Evolutionary conservation across 768 basidiomycete species (phyloP), one percentile per base, ranked within the genome.

Genomic region (Austroboletus eburneus): DNA sequence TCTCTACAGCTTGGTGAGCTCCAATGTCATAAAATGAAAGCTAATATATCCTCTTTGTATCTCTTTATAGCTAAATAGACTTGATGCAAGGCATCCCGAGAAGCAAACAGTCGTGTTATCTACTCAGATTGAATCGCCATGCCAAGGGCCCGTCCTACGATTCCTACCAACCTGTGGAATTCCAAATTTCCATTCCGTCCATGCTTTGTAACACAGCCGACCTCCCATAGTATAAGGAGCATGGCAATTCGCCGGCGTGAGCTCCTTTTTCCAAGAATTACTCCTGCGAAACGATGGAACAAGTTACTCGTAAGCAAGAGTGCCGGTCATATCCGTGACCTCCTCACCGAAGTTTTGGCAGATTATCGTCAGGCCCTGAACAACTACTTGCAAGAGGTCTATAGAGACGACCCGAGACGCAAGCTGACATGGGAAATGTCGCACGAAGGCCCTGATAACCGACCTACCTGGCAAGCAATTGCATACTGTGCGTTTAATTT

Each of bases 141-240:
- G n/a, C 12, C 36, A 37, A 48, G 44, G 45, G 39, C 43, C 33
- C 39, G 25, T 22, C 21, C 23, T 40, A 45, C 16, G 49, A 32
- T 34, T 12, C 12, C 17, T 23, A 43, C 56, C 58, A 64, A 64
- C 56, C 61, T 58, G 62, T 63, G 46, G 25, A 50, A 35, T 23
- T 36, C 42, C 38, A 23, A 50, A 35, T 23, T 36, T 43, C 38
- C 38, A 44, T 42, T 39, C 32, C 36, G 45, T 17, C 33, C 24
- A 35, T 47, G 34, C 13, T 5, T 29, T n/a, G n/a, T n/a, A n/a
- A 36, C 52, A 54, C 37, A 48, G 54, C 61, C 39, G 14, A 36
- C 33, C 18, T 12, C 32, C 39, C 17, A 21, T 17, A 40, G 25
- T 58, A 62, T 58, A 62, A 64, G 44, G 39, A 41, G 12, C 9